These are phyloP conservation scores for Picochlorum sp. DNA, from an alignment of 139 green algal species.

Conservation along the genomic window DNA sequence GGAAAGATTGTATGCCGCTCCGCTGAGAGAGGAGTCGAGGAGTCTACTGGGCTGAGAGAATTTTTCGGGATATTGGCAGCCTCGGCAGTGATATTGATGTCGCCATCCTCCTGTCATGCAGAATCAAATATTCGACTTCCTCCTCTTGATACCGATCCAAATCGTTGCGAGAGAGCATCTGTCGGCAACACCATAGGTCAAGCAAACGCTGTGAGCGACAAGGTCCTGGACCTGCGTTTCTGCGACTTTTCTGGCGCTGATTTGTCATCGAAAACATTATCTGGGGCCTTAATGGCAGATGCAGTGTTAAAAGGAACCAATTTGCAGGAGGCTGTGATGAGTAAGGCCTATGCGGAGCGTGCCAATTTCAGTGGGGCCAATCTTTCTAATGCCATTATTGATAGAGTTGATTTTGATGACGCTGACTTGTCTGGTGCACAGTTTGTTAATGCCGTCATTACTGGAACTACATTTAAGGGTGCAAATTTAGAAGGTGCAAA, in stretches of 20 bases:
- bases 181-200: conserved; percentile 88
- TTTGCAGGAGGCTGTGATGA: conserved; percentile 74
- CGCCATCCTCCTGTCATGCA: conserved; percentile 13
- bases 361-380: conserved; percentile 67
- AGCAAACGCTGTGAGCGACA: conserved; percentile 91
- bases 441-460: conserved; percentile 60
- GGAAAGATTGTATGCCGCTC: no score
- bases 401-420: conserved; percentile 72
- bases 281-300: conserved; percentile 72
- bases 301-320: conserved; percentile 50
- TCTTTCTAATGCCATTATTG: conserved; percentile 86
- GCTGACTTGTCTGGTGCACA: conserved; percentile 55
- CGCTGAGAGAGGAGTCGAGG: no score
- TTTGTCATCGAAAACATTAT: conserved; percentile 69
- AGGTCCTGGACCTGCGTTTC: conserved; percentile 77
- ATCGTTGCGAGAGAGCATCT: conserved; percentile 71
- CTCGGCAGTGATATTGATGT: not conserved
- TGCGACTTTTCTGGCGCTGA: conserved; percentile 61
- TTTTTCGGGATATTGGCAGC: conserved; percentile 1
- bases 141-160: conserved; percentile 64
- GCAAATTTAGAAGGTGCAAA: conserved; percentile 63
- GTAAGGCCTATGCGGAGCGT: conserved; percentile 80
- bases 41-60: not conserved
- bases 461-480: conserved; percentile 56
- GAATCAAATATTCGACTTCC: conserved; percentile 53